phyloP scores from a whole-genome alignment of 306 rosid species.

The Bauhinia variegata region DNA sequence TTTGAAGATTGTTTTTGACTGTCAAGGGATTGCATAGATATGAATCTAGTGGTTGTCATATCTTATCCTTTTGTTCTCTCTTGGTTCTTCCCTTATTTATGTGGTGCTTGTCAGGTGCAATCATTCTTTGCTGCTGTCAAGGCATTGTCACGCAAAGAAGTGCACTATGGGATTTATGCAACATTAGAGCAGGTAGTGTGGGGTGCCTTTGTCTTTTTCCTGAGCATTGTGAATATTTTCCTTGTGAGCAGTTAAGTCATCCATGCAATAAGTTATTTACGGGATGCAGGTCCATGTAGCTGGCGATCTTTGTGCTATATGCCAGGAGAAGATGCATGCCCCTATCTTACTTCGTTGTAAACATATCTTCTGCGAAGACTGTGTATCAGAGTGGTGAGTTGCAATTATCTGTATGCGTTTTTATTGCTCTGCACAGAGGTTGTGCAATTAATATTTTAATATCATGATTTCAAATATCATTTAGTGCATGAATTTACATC shows the following conservation, averaged over 20 bases:
- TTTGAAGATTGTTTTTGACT: background rate
- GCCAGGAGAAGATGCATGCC: slow-evolving; percentile 99
- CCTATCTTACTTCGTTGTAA: slow-evolving; percentile 92
- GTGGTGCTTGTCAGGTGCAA: slow-evolving; percentile 68
- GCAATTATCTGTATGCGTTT: too few species aligned
- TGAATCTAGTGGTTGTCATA: background rate
- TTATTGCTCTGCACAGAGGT: too few species aligned
- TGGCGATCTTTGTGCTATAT: slow-evolving; percentile 96
- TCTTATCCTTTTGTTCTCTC: background rate
- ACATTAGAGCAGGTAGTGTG: slow-evolving; percentile 87
- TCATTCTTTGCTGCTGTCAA: slow-evolving; percentile 83
- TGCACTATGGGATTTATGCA: slow-evolving; percentile 98
- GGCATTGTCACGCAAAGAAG: slow-evolving; percentile 93
- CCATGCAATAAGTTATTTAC: slow-evolving; percentile 15
- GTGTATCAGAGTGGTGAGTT: slow-evolving; percentile 94
- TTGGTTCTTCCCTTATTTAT: slow-evolving; percentile 27
- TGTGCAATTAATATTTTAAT: too few species aligned
- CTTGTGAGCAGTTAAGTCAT: too few species aligned
- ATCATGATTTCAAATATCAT: too few species aligned
- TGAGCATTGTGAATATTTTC: too few species aligned
- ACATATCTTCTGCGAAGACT: slow-evolving; percentile 97
- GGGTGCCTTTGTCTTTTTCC: background rate
- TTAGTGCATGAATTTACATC: too few species aligned
- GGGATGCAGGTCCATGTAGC: slow-evolving; percentile 80
- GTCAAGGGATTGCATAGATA: background rate